A percentile compares a stretch with the other conserved stretches of the same genome.
These are phyloP conservation scores for Botrytis medusae DNA, from an alignment of 2,329 filamentous ascomycete genomes.

Conservation along the genomic window DNA sequence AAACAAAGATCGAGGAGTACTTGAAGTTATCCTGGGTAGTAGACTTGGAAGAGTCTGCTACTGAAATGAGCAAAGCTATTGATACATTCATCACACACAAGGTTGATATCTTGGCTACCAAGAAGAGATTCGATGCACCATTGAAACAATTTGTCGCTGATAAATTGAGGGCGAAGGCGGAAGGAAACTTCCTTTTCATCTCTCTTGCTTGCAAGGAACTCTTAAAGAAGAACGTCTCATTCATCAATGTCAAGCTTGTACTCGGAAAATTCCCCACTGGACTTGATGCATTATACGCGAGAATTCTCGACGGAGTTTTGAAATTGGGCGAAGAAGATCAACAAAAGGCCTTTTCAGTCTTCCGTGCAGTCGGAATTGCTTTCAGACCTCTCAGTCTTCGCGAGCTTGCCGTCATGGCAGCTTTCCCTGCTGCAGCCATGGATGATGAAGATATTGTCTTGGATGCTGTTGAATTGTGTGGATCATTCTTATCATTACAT, in stretches of 20 bases:
- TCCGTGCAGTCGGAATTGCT: constrained; percentile 20
- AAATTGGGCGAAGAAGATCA: constrained; percentile 20
- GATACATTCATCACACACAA: constrained; percentile 17
- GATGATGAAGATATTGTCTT: constrained; percentile 19
- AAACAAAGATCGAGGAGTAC: constrained; percentile 20
- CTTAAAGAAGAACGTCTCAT: constrained; percentile 17
- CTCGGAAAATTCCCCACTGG: constrained; percentile 15
- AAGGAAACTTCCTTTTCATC: constrained; percentile 16
- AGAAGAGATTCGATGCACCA: constrained; percentile 21
- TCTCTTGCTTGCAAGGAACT: constrained; percentile 23
- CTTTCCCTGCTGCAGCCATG: constrained; percentile 13
- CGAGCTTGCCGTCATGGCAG: constrained; percentile 22
- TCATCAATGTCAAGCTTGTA: constrained; percentile 21
- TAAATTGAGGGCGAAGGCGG: constrained; percentile 16
- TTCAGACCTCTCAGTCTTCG: constrained; percentile 21
- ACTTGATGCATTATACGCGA: constrained; percentile 19
- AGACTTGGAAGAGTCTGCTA: constrained; percentile 13
- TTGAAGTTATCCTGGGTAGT: constrained; percentile 18
- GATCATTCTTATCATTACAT: constrained; percentile 18
- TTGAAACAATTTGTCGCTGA: constrained; percentile 19
- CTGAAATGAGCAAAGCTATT: constrained; percentile 9
- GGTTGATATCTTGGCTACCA: constrained; percentile 9
- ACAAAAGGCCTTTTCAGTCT: constrained; percentile 19
- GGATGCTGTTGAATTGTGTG: constrained; percentile 16
- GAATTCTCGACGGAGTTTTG: constrained; percentile 17